Base-by-base conservation (phyloP, 495 filamentous ascomycete genomes). In the Aspergillus bridgeri region DNA sequence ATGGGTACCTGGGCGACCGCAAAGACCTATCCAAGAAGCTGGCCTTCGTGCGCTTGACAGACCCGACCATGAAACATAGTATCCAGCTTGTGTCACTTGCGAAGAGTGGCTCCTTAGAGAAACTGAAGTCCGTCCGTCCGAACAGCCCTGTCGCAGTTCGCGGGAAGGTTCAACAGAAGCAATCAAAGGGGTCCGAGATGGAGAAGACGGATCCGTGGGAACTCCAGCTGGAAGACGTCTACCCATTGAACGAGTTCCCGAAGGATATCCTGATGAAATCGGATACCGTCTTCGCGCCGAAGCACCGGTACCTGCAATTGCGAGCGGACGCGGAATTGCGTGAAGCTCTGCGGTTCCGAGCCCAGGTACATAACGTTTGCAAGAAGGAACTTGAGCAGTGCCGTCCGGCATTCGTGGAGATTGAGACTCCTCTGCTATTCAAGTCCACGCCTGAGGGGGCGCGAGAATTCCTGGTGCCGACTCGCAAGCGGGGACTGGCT, bases 381-480 rank as follows among this genome's bases (percentile, higher is more conserved):
- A 79, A 86, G 19, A 64, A 78, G 22, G 69, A 79, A 9, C 72
- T 94, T 51, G 65, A 73, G 19, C 60, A 65, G 22, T 65, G 55
- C 19, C 57, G 70, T 0, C 66, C 74, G 6, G 74, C 72, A 0
- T 96, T 96, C 62, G 68, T 83, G 6, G 89, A 97, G 59, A 80
- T 97, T 43, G 95, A 98, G 65, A 98, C 94, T 0, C 94, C 94
- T 3, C 69, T 96, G 15, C 78, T 98, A 17, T 98, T 98, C 81
- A 98, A 96, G 76, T 96, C 93, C 4, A 98, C 95, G 0, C 93
- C 94, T 0, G 94, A 98, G 74, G 94, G 94, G 8, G 95, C 94
- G 1, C 77, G 93, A 24, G 94, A 98, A 71, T 98, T 98, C 60
- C 65, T 98, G n/a, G 92, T 98, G 3, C 94, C 94, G 0, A 95